Evolutionary conservation across 139 green algal species (phyloP).

Genomic region (Micromonas pusilla): DNA sequence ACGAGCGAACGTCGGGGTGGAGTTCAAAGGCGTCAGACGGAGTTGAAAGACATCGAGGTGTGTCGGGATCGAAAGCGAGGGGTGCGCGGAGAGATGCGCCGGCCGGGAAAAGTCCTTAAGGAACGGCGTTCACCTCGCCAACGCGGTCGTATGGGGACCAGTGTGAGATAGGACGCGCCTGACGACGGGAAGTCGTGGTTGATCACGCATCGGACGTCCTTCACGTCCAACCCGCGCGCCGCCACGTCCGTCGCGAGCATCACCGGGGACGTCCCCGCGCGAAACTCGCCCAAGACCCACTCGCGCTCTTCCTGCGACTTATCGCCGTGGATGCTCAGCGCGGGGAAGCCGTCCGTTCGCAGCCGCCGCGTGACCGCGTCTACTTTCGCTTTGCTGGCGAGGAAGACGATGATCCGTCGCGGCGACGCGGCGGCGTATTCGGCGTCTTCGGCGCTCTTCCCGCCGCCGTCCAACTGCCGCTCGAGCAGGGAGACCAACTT

Average conservation of each 20-base stretch:
- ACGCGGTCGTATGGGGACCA: no score
- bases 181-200: slow-evolving; percentile 52
- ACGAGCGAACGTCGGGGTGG: no score
- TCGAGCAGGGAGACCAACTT: not conserved
- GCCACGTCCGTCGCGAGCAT: slow-evolving; percentile 63
- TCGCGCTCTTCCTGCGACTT: slow-evolving; percentile 89
- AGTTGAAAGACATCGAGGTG: no score
- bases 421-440: slow-evolving; percentile 3
- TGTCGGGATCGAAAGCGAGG: no score
- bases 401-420: slow-evolving; percentile 79
- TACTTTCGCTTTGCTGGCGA: slow-evolving; percentile 83
- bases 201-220: slow-evolving; percentile 69
- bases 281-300: slow-evolving; percentile 60
- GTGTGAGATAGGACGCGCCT: no score
- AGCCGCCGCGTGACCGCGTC: slow-evolving; percentile 57
- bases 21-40: no score
- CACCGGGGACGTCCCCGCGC: slow-evolving; percentile 41
- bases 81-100: no score
- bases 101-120: no score
- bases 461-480: not conserved
- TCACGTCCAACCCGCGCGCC: slow-evolving; percentile 63
- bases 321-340: slow-evolving; percentile 82
- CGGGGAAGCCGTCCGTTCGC: not conserved
- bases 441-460: no score
- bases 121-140: no score